Conservation (phyloP, 371 early-diverging fungal species). For the Mucor mucedo region DNA sequence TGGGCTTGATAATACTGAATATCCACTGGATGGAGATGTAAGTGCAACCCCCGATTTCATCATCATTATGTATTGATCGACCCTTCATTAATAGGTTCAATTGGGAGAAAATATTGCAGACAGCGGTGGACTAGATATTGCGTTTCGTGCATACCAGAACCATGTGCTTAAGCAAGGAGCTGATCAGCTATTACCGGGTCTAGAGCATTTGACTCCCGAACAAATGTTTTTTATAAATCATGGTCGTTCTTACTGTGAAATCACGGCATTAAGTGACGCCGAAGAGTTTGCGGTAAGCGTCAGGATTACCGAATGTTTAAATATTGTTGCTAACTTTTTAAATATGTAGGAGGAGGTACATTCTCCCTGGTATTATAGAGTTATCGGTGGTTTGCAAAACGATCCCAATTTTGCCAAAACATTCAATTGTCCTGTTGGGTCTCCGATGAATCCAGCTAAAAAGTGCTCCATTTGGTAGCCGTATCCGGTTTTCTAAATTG, state of each 20-base stretch:
- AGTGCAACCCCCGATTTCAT: background rate
- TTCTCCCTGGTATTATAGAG: constrained; percentile 39
- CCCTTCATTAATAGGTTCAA: constrained; percentile 36
- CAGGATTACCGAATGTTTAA: background rate
- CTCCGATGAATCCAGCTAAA: constrained; percentile 52
- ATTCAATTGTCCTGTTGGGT: constrained; percentile 58
- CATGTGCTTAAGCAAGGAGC: background rate
- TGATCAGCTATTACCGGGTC: constrained; percentile 43
- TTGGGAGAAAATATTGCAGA: constrained; percentile 80
- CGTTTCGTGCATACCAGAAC: constrained; percentile 31
- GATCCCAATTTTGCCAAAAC: constrained; percentile 59
- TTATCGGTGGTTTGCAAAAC: constrained; percentile 63
- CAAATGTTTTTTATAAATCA: constrained; percentile 56
- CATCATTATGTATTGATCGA: background rate
- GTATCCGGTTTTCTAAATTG: no score
- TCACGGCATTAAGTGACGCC: background rate
- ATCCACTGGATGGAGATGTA: background rate
- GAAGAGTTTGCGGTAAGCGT: constrained; percentile 9
- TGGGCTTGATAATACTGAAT: background rate
- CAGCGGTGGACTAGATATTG: constrained; percentile 64
- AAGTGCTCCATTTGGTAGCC: constrained; percentile 54
- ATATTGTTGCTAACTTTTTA: background rate
- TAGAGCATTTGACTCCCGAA: constrained; percentile 44
- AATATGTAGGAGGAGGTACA: no score
- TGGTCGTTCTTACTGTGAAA: constrained; percentile 22